phyloP scores from a whole-genome alignment of 2,329 filamentous ascomycete species.

The Nannizziopsis arthrosporioides region DNA sequence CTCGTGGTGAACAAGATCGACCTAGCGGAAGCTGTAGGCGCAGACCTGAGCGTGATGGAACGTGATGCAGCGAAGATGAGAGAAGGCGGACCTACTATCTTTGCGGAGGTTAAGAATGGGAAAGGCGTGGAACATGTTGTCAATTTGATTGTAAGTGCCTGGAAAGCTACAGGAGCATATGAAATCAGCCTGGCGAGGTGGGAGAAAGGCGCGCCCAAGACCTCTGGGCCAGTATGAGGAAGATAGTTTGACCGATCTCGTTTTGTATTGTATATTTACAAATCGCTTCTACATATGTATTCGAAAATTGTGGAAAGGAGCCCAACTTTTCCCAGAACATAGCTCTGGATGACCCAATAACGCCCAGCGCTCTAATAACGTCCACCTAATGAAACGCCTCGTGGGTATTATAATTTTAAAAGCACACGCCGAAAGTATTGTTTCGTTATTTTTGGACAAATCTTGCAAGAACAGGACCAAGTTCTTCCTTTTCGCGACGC shows the following conservation, averaged over 20 bases:
- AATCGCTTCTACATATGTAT: too few species aligned
- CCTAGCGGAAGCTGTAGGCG: conserved; percentile 77
- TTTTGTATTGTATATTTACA: not conserved
- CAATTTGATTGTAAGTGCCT: conserved; percentile 76
- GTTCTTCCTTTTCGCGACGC: conserved; percentile 56
- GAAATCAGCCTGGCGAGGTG: conserved; percentile 34
- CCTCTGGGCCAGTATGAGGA: conserved; percentile 24
- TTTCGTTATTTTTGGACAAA: conserved; percentile 48
- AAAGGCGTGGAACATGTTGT: conserved; percentile 78
- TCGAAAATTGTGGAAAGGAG: too few species aligned
- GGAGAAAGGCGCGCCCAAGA: conserved; percentile 31
- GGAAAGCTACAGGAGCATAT: conserved; percentile 75
- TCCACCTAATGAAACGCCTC: conserved; percentile 7
- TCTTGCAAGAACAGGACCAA: conserved; percentile 74
- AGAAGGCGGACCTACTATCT: conserved; percentile 88
- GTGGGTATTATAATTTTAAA: conserved; percentile 12
- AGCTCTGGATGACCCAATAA: conserved; percentile 1
- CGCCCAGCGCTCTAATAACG: conserved; percentile 4
- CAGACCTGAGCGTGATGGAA: conserved; percentile 89
- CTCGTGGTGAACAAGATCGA: conserved; percentile 97
- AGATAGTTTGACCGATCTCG: not conserved
- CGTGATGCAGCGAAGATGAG: conserved; percentile 86
- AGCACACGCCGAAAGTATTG: not conserved
- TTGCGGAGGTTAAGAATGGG: conserved; percentile 91
- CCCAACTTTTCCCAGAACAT: not conserved